phyloP scores from a whole-genome alignment of 768 basidiomycete genomes.

The Russula lepida region DNA sequence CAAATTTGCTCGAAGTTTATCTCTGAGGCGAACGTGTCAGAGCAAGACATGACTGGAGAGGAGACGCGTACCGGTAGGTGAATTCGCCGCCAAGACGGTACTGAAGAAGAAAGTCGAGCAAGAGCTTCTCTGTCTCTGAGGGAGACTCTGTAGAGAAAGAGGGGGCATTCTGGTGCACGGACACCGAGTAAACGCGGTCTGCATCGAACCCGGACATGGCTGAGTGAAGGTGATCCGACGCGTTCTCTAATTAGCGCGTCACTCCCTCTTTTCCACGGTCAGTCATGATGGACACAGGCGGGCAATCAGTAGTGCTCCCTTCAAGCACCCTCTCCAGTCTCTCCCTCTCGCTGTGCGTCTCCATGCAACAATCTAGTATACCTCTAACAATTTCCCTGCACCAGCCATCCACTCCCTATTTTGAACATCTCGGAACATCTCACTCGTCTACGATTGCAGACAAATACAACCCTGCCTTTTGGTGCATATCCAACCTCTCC shows the following conservation, averaged over 20 bases:
- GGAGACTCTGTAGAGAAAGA: conserved; percentile 58
- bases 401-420: conserved; percentile 91
- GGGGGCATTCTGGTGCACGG: conserved; percentile 58
- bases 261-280: not conserved
- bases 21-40: conserved; percentile 37
- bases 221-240: not conserved
- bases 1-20: conserved; percentile 82
- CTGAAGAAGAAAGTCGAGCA: conserved; percentile 79
- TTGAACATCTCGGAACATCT: conserved; percentile 95
- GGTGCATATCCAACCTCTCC: conserved; percentile 35
- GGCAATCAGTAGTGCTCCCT: conserved; percentile 64
- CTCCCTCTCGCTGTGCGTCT: conserved; percentile 60
- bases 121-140: conserved; percentile 69
- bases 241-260: not conserved
- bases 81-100: conserved; percentile 89
- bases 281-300: conserved; percentile 65
- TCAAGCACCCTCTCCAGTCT: conserved; percentile 65
- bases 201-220: conserved; percentile 83
- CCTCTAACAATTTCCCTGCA: not conserved
- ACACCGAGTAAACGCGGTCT: conserved; percentile 72
- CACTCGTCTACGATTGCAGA: conserved; percentile 75
- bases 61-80: conserved; percentile 64
- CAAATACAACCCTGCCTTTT: conserved; percentile 50
- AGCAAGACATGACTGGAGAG: not conserved
- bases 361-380: not conserved